Base-by-base conservation (phyloP, 768 basidiomycete genomes). In the Kwoniella newhampshirensis region DNA sequence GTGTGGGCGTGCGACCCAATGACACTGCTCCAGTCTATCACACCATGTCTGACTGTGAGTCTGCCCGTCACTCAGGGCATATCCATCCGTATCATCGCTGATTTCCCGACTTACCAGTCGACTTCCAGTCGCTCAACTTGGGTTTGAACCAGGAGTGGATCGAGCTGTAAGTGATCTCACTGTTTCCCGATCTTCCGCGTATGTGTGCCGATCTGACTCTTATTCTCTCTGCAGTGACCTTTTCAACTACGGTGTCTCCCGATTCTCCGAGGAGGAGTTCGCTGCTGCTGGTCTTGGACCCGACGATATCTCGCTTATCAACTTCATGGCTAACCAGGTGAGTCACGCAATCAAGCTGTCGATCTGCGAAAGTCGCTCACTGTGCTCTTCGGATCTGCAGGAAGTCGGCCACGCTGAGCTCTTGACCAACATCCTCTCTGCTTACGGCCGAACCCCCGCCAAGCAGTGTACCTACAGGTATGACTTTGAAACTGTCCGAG, bases 111-210 rank as follows among this genome's bases (percentile, higher is more conserved):
- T n/a, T 32, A 27, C 18, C 42, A 67, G 66, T 82, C 60, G 83
- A 83, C 73, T 81, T 80, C 67, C 81, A 83, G 66, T 82, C 82
- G 11, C 64, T 84, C 53, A 75, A 82, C 60, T 75, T 86, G 37
- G 85, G 78, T 0, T 71, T 86, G n/a, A 81, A 84, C 67, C 84
- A 85, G 76, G 84, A 85, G 73, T 82, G 79, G 68, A 83, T 86
- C 59, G 84, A 86, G 66, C 70, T 77, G n/a, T 67, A 64, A 30
- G 47, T 67, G 0, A 78, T 81, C 45, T 12, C 9, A 4, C 17
- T 15, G 9, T 48, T 36, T 30, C 26, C 7, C 27, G 23, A 27
- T 28, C 45, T 25, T 26, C 13, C 28, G 45, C 43, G 17, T 7
- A 47, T 32, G 32, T 6, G 7, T 13, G 32, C 13, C 13, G 32